These are phyloP conservation scores for Neopestalotiopsis clavispora DNA, from an alignment of 2,329 filamentous ascomycete genomes.

Conservation along the genomic window DNA sequence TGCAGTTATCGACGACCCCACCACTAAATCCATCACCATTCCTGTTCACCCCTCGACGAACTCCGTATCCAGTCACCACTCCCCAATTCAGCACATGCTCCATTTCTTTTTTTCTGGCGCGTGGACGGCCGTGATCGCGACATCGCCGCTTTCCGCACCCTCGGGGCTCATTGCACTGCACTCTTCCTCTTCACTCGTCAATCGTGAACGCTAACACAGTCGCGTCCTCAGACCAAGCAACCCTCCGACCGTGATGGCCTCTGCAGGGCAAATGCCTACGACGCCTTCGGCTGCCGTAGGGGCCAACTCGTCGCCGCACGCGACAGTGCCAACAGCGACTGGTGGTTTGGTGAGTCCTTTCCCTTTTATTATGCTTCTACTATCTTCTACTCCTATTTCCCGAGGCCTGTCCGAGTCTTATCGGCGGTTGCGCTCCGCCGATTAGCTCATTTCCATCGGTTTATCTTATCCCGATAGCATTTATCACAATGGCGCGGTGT, in stretches of 20 bases:
- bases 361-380: not conserved
- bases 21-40: not conserved
- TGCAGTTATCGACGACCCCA: not conserved
- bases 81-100: not conserved
- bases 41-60: not conserved
- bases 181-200: not conserved
- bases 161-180: not conserved
- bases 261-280: not conserved
- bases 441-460: not conserved
- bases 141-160: not conserved
- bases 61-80: not conserved
- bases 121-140: not conserved
- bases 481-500: not conserved
- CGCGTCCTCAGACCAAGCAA: not conserved
- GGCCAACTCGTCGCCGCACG: constrained; percentile 10
- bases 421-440: not conserved
- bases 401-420: not conserved
- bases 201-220: not conserved
- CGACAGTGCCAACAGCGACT: constrained; percentile 16
- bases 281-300: not conserved
- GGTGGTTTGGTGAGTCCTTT: constrained; percentile 16
- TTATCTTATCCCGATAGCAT: constrained; percentile 14
- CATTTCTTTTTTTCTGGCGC: not conserved
- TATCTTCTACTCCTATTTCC: not conserved
- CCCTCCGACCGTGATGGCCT: constrained; percentile 18